phyloP scores from a whole-genome alignment of 352 stramenopile species.

The Phytophthora fragariae region DNA sequence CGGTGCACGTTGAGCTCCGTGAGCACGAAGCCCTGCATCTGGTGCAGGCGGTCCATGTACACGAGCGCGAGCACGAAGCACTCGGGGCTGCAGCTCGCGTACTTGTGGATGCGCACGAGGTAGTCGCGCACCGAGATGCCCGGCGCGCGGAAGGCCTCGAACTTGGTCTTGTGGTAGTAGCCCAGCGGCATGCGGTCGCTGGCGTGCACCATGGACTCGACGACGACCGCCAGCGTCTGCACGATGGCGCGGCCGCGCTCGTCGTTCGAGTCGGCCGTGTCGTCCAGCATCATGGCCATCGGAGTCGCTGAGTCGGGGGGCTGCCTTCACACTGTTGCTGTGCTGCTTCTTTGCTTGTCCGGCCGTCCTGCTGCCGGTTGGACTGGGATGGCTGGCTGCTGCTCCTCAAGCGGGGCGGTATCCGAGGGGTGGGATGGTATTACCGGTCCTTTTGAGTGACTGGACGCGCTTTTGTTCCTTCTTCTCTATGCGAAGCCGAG shows the following conservation, averaged over 20 bases:
- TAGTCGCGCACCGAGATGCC: slow-evolving; percentile 89
- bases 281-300: slow-evolving; percentile 44
- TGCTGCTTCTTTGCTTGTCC: slow-evolving; percentile 3
- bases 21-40: slow-evolving; percentile 96
- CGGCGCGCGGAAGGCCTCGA: slow-evolving; percentile 84
- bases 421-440: slow-evolving; percentile 18
- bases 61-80: slow-evolving; percentile 99
- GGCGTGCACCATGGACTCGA: slow-evolving; percentile 83
- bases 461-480: slow-evolving; percentile 1
- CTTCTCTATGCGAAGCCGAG: slow-evolving; percentile 20
- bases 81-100: slow-evolving; percentile 97
- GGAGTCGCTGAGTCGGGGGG: background rate
- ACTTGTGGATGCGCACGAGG: slow-evolving; percentile 96
- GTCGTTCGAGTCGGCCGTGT: slow-evolving; percentile 69
- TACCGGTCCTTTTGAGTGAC: slow-evolving; percentile 25
- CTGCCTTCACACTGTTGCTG: background rate
- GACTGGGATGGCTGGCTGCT: slow-evolving; percentile 35
- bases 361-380: slow-evolving; percentile 23
- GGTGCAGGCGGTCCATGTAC: slow-evolving; percentile 99
- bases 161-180: slow-evolving; percentile 81
- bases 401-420: slow-evolving; percentile 10
- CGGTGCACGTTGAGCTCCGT: slow-evolving; percentile 98
- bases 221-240: slow-evolving; percentile 77
- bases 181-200: slow-evolving; percentile 62
- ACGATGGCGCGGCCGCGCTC: slow-evolving; percentile 82